phyloP scores from a whole-genome alignment of 441 rosid genomes.

The Erysimum pusillum region DNA sequence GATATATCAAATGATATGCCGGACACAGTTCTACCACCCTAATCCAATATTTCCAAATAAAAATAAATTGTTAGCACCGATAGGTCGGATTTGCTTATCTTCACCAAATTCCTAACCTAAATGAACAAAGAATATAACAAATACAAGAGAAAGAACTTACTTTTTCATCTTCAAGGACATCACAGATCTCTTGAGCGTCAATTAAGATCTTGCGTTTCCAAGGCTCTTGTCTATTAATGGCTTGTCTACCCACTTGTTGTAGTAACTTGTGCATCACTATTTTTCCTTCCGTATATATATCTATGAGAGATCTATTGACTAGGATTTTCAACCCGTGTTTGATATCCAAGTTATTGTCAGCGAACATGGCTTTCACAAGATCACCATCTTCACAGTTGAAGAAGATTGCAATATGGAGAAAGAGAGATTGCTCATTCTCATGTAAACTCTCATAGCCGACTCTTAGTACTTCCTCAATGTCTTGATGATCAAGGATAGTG shows the following conservation, averaged over 20 bases:
- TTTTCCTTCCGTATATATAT: too few relatives aligned
- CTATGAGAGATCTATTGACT: neutral
- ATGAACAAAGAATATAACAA: too few relatives aligned
- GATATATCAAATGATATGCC: conserved; percentile 6
- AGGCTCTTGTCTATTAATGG: neutral
- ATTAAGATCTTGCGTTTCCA: neutral
- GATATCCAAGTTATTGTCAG: neutral
- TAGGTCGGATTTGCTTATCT: too few relatives aligned
- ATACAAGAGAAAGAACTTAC: neutral
- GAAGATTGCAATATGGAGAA: conserved; percentile 15
- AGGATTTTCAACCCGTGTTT: neutral
- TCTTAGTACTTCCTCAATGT: neutral
- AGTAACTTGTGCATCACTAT: conserved; percentile 8
- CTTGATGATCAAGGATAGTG: neutral
- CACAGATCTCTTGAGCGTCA: neutral
- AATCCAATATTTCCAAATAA: too few relatives aligned
- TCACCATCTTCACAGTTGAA: neutral
- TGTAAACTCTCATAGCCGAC: neutral
- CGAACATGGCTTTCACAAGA: neutral
- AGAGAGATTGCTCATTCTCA: neutral
- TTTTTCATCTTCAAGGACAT: neutral
- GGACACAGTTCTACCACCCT: neutral
- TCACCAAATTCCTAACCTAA: too few relatives aligned
- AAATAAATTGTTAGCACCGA: too few relatives aligned
- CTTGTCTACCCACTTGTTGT: conserved; percentile 2